A percentile compares a stretch with the other conserved stretches of the same genome.
Evolutionary conservation across 2,329 filamentous ascomycete genomes (phyloP).

Genomic region (Cytospora piceae): DNA sequence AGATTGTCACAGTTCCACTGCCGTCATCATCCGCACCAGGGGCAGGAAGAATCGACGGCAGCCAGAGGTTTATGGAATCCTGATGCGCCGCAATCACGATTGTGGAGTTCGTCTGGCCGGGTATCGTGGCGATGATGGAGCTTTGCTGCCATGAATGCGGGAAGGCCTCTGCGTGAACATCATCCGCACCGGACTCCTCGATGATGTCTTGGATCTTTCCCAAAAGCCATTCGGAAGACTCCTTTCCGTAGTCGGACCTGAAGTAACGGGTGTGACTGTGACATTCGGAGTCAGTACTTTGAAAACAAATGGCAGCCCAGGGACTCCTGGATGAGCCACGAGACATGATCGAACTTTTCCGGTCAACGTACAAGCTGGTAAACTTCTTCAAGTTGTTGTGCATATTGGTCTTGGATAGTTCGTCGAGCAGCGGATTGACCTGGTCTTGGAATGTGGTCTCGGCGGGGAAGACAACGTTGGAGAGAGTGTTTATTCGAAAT

Average conservation of each 20-base stretch:
- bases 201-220: conserved; percentile 67
- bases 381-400: conserved; percentile 66
- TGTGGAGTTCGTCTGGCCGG: conserved; percentile 68
- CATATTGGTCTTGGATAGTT: conserved; percentile 69
- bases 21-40: conserved; percentile 80
- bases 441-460: conserved; percentile 60
- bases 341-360: neutral
- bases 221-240: conserved; percentile 77
- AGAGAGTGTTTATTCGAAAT: conserved; percentile 34
- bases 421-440: conserved; percentile 59
- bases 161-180: conserved; percentile 58
- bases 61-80: conserved; percentile 77
- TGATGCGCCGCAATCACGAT: conserved; percentile 80
- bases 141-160: conserved; percentile 73
- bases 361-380: conserved; percentile 52
- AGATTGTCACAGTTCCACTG: conserved; percentile 76
- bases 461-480: conserved; percentile 53
- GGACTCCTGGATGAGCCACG: neutral
- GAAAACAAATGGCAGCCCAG: neutral
- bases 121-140: conserved; percentile 80
- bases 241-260: conserved; percentile 64
- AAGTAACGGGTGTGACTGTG: conserved; percentile 65
- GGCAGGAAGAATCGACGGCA: conserved; percentile 70
- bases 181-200: conserved; percentile 59
- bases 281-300: neutral